Evolutionary conservation across 2,329 filamentous ascomycete genomes (phyloP).

Genomic region (Pseudogymnoascus sp.): DNA sequence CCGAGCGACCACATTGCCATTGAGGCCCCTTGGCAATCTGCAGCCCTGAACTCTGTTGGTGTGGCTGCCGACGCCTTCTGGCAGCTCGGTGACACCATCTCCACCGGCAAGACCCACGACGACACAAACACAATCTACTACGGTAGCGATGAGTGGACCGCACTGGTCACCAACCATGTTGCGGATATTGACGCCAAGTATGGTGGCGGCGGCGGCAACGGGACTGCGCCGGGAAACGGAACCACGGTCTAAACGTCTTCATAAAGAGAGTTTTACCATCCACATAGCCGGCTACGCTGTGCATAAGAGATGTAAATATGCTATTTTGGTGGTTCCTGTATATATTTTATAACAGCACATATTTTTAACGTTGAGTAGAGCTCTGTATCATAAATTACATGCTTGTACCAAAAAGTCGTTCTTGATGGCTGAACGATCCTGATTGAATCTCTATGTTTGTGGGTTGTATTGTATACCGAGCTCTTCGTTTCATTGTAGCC

Average conservation of each 20-base stretch:
- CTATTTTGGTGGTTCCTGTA: not conserved
- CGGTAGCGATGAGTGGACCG: conserved; percentile 21
- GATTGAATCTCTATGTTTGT: not conserved
- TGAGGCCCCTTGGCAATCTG: conserved; percentile 21
- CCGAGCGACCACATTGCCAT: not conserved
- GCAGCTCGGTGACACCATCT: conserved; percentile 26
- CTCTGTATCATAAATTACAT: not conserved
- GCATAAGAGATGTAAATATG: not conserved
- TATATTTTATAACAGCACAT: not conserved
- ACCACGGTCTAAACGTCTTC: not conserved
- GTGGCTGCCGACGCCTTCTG: conserved; percentile 27
- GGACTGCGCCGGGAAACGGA: not conserved
- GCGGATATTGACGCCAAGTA: not conserved
- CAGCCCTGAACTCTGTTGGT: conserved; percentile 16
- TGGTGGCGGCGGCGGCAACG: not conserved
- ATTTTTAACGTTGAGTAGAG: not conserved
- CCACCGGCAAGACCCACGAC: conserved; percentile 20
- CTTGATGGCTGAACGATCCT: not conserved
- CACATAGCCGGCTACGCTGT: not conserved
- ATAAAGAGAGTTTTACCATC: not conserved
- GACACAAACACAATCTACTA: conserved; percentile 26
- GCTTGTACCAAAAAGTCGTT: not conserved
- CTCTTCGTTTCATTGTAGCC: too few species aligned
- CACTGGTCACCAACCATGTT: conserved; percentile 1
- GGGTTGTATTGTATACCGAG: not conserved